phyloP scores from a whole-genome alignment of 805 yeast species.

The Kregervanrija delftensis region DNA sequence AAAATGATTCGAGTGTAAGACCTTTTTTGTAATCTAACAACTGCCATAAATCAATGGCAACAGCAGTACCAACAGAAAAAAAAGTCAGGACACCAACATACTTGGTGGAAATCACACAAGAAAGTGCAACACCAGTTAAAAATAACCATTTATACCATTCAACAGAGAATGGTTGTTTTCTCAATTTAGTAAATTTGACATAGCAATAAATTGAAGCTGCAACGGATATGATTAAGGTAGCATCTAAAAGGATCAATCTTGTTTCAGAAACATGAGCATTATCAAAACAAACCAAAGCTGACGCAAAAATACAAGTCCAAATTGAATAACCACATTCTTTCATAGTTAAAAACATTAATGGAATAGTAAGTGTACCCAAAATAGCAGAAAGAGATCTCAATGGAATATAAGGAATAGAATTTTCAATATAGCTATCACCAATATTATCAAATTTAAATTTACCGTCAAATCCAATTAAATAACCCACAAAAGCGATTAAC shows the following conservation, averaged over 20 bases:
- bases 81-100: slow-evolving; percentile 95
- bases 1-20: slow-evolving; percentile 46
- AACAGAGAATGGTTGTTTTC: slow-evolving; percentile 56
- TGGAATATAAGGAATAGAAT: slow-evolving; percentile 82
- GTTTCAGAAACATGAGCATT: slow-evolving; percentile 89
- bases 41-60: slow-evolving; percentile 80
- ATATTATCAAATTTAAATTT: slow-evolving; percentile 83
- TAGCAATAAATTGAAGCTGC: slow-evolving; percentile 75
- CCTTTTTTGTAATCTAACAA: slow-evolving; percentile 69
- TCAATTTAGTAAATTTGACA: slow-evolving; percentile 68
- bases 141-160: slow-evolving; percentile 87
- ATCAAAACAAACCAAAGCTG: slow-evolving; percentile 73
- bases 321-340: slow-evolving; percentile 79
- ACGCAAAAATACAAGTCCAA: slow-evolving; percentile 70
- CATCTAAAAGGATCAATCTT: slow-evolving; percentile 84
- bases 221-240: slow-evolving; percentile 77
- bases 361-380: slow-evolving; percentile 78
- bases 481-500: slow-evolving; percentile 85
- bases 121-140: slow-evolving; percentile 76
- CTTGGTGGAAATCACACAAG: slow-evolving; percentile 91
- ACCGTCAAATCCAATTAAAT: slow-evolving; percentile 87
- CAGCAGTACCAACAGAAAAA: slow-evolving; percentile 82
- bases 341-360: slow-evolving; percentile 76
- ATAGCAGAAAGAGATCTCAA: slow-evolving; percentile 73
- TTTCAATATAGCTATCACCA: slow-evolving; percentile 72